Base-by-base conservation (phyloP, 2,329 filamentous ascomycete species). In the Chaetomium strumarium region DNA sequence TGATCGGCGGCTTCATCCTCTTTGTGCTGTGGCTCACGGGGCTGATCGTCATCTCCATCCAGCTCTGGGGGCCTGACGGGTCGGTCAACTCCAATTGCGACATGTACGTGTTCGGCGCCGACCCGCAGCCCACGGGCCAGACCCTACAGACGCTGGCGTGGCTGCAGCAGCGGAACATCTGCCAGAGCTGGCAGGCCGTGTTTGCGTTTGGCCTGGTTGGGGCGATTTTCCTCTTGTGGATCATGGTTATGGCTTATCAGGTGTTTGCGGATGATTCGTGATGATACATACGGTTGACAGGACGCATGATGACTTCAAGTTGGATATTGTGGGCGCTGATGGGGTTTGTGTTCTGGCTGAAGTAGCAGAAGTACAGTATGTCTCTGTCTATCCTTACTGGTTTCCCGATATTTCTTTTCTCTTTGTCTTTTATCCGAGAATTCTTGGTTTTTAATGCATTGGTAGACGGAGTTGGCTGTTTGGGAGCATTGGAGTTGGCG, bases 1-100 rank as follows among this genome's bases (percentile, higher is more conserved):
- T 83, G 70, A 76, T 86, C 17, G 81, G 81, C 53, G 77, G 77
- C 42, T 85, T 86, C 62, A 76, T 85, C 58, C 72, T 86, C 51
- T 85, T 86, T 55, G 73, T 86, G 2, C 69, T 86, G n/a, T 86
- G 82, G 81, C 70, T 85, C 36, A 80, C 84, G 34, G 83, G 83
- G 0, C 70, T 86, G 9, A 74, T 86, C 43, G 78, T 84, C 40
- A 71, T 81, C 6, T 75, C 75, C 14, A 77, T 85, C 50, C 75
- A 85, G 68, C 75, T 86, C 1, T 86, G 81, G 75, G 82, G 83
- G 0, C 77, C 80, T 0, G 61, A 67, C 2, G 80, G 79, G 9
- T 76, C 73, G 30, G 77, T 86, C n/a, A 80, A 75, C 63, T 71
- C 72, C 43, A 80, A 78, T 55, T 86, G 83, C 66, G 75, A 79